Evolutionary conservation across 805 yeast genomes (phyloP), one percentile per base, ranked within the genome.

Genomic region (Saccharomycopsis sp.): DNA sequence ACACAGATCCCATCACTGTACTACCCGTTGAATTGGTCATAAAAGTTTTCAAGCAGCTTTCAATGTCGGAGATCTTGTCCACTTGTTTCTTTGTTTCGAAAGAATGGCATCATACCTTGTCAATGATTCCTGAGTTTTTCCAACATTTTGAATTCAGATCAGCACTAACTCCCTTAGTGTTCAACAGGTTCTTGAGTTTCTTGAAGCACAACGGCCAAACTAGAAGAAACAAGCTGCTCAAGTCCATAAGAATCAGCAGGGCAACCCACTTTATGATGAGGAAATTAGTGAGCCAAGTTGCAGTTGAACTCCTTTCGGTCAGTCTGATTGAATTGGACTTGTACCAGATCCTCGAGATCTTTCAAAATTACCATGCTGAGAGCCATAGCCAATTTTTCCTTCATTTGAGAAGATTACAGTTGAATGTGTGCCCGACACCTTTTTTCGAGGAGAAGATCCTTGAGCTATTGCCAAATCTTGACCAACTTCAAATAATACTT

Each of bases 301-400:
- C n/a, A n/a, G n/a, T n/a, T n/a, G n/a, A n/a, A n/a, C n/a, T n/a
- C n/a, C n/a, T n/a, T n/a, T n/a, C 13, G 4, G 13, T 45, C 10
- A 45, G 37, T 26, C 17, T 45, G 22, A 40, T 41, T 34, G 45
- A 39, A 10, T 19, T 35, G 4, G 45, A 45, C 12, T 25, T 45
- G 38, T 41, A 21, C 30, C 41, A 20, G 36, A 30, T 45, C 4
- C 15, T 45, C 2, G 48, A 45, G 15, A 26, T 31, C n/a, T 16
- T 42, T 9, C 23, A 33, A 5, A 30, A 34, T 27, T 12, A 32
- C 34, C 25, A 41, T 16, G 4, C 18, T n/a, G 13, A 17, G 6
- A 16, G 27, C 12, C 16, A 19, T 3, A 31, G 5, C 7, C 34
- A 6, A 18, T 39, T 25, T 25, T 25, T 25, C n/a, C 27, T 10